Percentiles rank a stretch among this genome's conserved stretches.
Evolutionary conservation across 2,329 filamentous ascomycete genomes (phyloP).

Genomic region (Fusarium chlamydosporum): DNA sequence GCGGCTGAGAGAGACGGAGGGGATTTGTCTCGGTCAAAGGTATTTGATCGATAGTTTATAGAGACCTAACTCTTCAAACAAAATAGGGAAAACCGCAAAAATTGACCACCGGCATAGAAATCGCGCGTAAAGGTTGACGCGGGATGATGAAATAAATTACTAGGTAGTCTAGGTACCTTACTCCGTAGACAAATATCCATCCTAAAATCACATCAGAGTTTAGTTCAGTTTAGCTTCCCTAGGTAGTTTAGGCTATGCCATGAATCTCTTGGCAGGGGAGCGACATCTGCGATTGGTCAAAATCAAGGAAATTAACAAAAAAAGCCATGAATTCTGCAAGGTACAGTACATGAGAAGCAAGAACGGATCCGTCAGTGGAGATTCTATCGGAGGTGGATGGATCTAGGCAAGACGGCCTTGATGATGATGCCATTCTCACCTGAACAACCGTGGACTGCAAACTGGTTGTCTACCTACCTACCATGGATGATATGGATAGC

Average conservation of each 20-base stretch:
- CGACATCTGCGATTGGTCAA: slow-evolving; percentile 24
- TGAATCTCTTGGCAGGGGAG: slow-evolving; percentile 46
- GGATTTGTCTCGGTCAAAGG: not conserved
- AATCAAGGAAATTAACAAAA: slow-evolving; percentile 28
- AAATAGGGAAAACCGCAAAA: not conserved
- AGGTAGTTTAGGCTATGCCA: slow-evolving; percentile 4
- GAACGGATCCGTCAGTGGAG: slow-evolving; percentile 17
- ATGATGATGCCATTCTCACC: slow-evolving; percentile 23
- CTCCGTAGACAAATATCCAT: no score
- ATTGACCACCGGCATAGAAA: not conserved
- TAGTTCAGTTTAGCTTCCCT: not conserved
- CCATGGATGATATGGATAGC: no score
- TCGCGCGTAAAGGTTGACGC: slow-evolving; percentile 1
- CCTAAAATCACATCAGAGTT: slow-evolving; percentile 9
- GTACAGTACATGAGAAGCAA: slow-evolving; percentile 34
- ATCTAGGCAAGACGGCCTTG: not conserved
- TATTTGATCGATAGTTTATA: slow-evolving; percentile 7
- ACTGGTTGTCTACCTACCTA: no score
- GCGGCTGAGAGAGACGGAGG: slow-evolving; percentile 1
- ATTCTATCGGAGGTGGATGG: slow-evolving; percentile 3
- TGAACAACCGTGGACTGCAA: slow-evolving; percentile 8
- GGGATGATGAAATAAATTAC: not conserved
- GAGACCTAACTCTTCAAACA: not conserved
- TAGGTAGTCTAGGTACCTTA: no score
- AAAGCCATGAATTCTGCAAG: slow-evolving; percentile 24